Evolutionary conservation across 2,329 filamentous ascomycete species (phyloP).

Genomic region (Neofusicoccum parvum): DNA sequence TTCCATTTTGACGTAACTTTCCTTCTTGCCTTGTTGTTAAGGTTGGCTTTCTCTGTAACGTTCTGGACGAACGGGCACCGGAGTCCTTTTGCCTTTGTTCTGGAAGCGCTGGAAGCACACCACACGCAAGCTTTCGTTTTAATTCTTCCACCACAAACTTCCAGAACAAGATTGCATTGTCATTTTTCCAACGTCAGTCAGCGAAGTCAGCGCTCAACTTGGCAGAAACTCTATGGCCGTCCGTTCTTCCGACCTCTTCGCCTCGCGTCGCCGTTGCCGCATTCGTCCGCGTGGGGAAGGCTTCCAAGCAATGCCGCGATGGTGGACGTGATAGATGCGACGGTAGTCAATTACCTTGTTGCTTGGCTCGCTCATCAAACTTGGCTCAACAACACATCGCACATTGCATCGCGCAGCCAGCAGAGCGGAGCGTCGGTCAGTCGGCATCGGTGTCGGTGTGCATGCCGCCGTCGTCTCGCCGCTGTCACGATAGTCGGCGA

Average conservation of each 20-base stretch:
- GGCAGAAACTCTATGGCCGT: background rate
- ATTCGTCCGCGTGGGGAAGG: background rate
- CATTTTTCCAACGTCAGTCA: too few relatives aligned
- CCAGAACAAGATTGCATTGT: background rate
- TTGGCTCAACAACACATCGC: background rate
- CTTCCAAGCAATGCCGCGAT: background rate
- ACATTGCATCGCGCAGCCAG: background rate
- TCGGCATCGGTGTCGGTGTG: too few relatives aligned
- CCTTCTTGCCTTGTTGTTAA: background rate
- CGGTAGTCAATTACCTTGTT: background rate
- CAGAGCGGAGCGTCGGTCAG: too few relatives aligned
- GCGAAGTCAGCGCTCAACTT: background rate
- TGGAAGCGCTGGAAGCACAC: too few relatives aligned
- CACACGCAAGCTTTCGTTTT: background rate
- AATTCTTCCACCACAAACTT: background rate
- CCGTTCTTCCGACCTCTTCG: too few relatives aligned
- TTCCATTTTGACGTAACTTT: background rate
- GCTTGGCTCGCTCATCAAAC: background rate
- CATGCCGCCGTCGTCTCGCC: too few relatives aligned
- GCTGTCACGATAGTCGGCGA: background rate
- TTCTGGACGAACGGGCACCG: background rate
- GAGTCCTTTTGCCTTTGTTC: background rate
- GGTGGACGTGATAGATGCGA: background rate
- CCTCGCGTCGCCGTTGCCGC: too few relatives aligned
- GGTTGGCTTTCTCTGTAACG: background rate